These are phyloP conservation scores for Acer saccharum DNA, from an alignment of 345 rosid genomes.

Conservation along the genomic window DNA sequence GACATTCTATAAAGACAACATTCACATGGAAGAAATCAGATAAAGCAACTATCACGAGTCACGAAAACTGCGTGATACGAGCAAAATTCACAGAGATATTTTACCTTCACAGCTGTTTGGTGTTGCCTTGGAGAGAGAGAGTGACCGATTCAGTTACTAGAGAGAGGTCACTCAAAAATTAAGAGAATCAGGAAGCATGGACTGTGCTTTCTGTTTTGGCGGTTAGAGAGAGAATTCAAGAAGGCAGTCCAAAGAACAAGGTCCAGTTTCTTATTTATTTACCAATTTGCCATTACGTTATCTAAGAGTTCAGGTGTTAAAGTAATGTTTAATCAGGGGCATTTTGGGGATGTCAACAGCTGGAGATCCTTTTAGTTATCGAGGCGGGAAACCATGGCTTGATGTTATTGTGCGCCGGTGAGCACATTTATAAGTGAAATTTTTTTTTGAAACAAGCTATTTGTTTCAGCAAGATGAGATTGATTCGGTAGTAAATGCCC, in stretches of 20 bases:
- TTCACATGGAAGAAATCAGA: background rate
- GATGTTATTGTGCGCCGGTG: background rate
- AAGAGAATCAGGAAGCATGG: conserved; percentile 15
- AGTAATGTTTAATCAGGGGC: background rate
- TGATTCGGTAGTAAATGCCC: no score
- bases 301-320: no score
- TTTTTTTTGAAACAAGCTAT: no score
- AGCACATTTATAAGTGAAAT: background rate
- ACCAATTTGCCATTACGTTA: background rate
- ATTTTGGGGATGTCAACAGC: conserved; percentile 2
- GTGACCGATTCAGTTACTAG: conserved; percentile 5
- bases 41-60: background rate
- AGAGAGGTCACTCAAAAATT: background rate
- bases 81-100: background rate
- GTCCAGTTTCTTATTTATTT: background rate
- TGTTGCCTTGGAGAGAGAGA: conserved; percentile 13
- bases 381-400: conserved; percentile 13
- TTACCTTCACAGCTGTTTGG: conserved; percentile 16
- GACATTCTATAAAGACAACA: conserved; percentile 21
- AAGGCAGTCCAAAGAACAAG: conserved; percentile 4
- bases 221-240: conserved; percentile 30
- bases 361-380: background rate
- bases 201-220: conserved; percentile 30
- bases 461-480: no score
- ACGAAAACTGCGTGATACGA: background rate